These are phyloP conservation scores for Malassezia restricta DNA, from an alignment of 1,284 basidiomycete genomes.

Conservation along the genomic window DNA sequence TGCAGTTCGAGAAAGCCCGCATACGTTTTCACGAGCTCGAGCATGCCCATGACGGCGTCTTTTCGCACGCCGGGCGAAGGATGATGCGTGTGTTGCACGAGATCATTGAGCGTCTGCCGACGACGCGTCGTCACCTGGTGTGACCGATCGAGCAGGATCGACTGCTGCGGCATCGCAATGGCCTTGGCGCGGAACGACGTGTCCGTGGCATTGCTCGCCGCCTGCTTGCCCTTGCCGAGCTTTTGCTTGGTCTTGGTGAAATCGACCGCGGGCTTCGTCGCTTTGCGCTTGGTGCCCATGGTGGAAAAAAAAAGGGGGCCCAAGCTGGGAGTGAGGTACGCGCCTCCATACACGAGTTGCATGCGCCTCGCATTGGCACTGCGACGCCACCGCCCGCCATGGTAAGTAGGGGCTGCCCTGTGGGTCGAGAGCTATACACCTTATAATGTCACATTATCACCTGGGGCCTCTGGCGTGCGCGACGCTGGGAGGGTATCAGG, in stretches of 20 bases:
- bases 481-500: background rate
- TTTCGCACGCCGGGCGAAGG: conserved; percentile 64
- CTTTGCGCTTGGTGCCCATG: conserved; percentile 9
- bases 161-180: conserved; percentile 30
- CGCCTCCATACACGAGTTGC: too few species aligned
- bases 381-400: too few species aligned
- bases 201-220: conserved; percentile 72
- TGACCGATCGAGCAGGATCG: conserved; percentile 32
- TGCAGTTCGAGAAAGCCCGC: conserved; percentile 54
- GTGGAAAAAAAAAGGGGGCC: background rate
- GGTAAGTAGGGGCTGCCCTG: too few species aligned
- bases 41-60: conserved; percentile 69
- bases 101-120: conserved; percentile 64
- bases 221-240: conserved; percentile 83
- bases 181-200: conserved; percentile 80
- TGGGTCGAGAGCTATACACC: too few species aligned
- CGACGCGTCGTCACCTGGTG: conserved; percentile 22
- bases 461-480: too few species aligned
- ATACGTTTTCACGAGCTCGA: conserved; percentile 64
- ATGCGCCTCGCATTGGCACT: too few species aligned
- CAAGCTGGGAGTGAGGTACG: too few species aligned
- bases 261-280: background rate
- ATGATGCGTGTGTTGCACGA: conserved; percentile 69
- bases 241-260: conserved; percentile 83
- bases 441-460: too few species aligned